Evolutionary conservation across 202 grass and related monocot species (phyloP), one percentile per base, ranked within the genome.

Genomic region (Saccharum hybrid): DNA sequence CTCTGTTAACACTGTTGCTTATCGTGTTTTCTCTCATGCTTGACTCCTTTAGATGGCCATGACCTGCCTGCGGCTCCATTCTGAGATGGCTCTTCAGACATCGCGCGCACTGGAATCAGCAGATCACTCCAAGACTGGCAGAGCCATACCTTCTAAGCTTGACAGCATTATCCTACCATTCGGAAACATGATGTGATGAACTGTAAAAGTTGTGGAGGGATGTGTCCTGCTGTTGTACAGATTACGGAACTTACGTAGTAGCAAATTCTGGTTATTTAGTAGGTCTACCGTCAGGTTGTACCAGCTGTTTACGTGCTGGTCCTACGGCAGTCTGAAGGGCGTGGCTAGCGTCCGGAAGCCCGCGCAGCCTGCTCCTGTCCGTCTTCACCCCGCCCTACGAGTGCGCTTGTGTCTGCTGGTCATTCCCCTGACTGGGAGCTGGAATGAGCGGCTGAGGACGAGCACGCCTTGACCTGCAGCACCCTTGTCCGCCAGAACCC

Each of bases 111-210:
- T 98, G 52, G 92, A 98, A 87, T 83, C 90, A 19, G 92, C 77
- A 6, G 18, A 91, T 54, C 81, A 65, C 82, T 56, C 81, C 51
- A 88, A 83, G 76, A 40, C 90, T 2, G 41, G 86, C 36, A 83
- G 83, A 14, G 63, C 70, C 43, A 76, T 94, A 10, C 79, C 88
- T 56, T 79, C 76, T 9, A 97, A 94, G 77, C 71, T 90, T 8
- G 92, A 97, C 78, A 81, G 81, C 62, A 94, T 93, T 72, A 94
- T 91, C 51, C 91, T 98, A 59, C 95, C 95, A 51, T 98, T 98
- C 40, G 83, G 92, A 30, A 92, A 90, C 76, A 90, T 87, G 77
- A 94, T 86, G 73, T 90, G 36, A 85, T 79, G 19, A 43, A 78
- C 38, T 60, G 0, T 21, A 48, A 5, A 71, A 19, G 6, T 19